These are phyloP conservation scores for Eruca vesicaria DNA, from an alignment of 441 rosid species.

Conservation along the genomic window DNA sequence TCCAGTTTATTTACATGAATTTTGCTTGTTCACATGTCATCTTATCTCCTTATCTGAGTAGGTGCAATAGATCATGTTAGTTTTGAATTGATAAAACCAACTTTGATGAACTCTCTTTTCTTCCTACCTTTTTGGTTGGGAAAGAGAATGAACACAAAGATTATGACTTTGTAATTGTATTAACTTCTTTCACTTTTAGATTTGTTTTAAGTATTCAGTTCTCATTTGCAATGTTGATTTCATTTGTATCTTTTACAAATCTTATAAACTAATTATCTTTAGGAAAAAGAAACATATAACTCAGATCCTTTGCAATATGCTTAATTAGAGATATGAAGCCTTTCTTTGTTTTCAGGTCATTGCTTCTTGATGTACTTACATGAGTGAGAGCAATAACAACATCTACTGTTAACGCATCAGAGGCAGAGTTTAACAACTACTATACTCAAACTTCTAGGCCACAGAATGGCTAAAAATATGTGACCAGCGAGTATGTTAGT, in stretches of 20 bases:
- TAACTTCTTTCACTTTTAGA: not conserved
- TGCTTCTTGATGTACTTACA: conserved; percentile 24
- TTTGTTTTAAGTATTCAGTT: not conserved
- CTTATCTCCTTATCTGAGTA: conserved; percentile 25
- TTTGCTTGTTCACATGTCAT: not conserved
- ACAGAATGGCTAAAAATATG: conserved; percentile 19
- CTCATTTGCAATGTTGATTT: not conserved
- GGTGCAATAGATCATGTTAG: conserved; percentile 29
- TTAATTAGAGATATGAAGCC: conserved; percentile 1
- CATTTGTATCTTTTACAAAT: not conserved
- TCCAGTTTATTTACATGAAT: not conserved
- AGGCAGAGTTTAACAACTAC: conserved; percentile 13
- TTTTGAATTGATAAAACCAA: not conserved
- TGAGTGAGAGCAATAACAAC: conserved; percentile 15
- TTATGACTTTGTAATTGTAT: not conserved
- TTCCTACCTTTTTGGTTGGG: conserved; percentile 1
- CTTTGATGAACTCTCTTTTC: not conserved
- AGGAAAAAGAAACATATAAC: not conserved
- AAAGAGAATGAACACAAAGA: not conserved
- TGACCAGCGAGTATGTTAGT: conserved; percentile 30
- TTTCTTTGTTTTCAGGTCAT: conserved; percentile 10
- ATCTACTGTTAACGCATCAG: conserved; percentile 16
- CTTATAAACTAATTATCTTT: not conserved
- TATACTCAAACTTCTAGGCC: not conserved
- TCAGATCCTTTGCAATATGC: conserved; percentile 1